phyloP scores from a whole-genome alignment of 2,329 filamentous ascomycete genomes.

The Fusarium decemcellulare region DNA sequence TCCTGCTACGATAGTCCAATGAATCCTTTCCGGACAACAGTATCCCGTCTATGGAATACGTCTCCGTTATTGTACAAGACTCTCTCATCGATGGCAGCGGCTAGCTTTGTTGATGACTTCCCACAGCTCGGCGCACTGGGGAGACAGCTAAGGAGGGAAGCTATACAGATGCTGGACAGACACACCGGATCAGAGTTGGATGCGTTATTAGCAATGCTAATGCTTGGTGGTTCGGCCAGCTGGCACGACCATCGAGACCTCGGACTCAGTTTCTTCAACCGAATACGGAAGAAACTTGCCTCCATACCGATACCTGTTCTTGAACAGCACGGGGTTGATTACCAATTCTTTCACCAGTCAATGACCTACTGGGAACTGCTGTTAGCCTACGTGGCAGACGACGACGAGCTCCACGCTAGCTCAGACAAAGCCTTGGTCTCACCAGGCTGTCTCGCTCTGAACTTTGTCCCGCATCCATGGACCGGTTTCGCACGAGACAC shows the following conservation, averaged over 20 bases:
- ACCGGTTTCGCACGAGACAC: conserved; percentile 24
- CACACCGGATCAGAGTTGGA: conserved; percentile 14
- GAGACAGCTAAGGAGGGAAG: conserved; percentile 17
- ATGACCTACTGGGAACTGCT: conserved; percentile 34
- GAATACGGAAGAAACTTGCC: conserved; percentile 15
- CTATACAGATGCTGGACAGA: conserved; percentile 17
- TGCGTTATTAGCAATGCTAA: conserved; percentile 31
- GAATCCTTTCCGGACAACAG: conserved; percentile 27
- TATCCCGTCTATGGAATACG: conserved; percentile 23
- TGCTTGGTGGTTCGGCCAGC: conserved; percentile 25
- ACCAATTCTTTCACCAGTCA: conserved; percentile 28
- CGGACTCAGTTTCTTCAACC: conserved; percentile 29
- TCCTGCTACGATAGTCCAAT: conserved; percentile 27
- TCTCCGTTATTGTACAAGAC: conserved; percentile 27
- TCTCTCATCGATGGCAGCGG: conserved; percentile 31
- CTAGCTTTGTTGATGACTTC: conserved; percentile 20
- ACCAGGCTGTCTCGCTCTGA: conserved; percentile 2
- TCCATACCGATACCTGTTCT: conserved; percentile 8
- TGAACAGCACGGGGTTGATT: conserved; percentile 16
- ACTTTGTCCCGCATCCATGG: conserved; percentile 31
- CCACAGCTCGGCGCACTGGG: conserved; percentile 22
- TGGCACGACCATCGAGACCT: conserved; percentile 27
- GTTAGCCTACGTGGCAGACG: conserved; percentile 28
- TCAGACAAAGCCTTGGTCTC: not conserved
- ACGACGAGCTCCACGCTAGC: conserved; percentile 12